Base-by-base conservation (phyloP, 345 rosid genomes). In the Turnera subulata region DNA sequence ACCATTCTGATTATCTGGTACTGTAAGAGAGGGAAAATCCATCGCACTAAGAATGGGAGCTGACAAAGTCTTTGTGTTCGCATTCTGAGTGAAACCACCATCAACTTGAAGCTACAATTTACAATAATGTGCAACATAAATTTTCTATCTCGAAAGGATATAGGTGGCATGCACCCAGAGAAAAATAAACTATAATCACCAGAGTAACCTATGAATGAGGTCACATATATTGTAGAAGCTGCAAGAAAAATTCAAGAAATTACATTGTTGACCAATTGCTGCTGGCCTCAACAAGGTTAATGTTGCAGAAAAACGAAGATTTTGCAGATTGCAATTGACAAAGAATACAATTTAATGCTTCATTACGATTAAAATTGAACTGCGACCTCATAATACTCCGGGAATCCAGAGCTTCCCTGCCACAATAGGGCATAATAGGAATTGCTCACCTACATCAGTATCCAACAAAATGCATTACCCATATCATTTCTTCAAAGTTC, bases 21-120 rank as follows among this genome's bases (percentile, higher is more conserved):
- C 74, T 35, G 80, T 63, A 46, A 93, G 90, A 11, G 90, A 83
- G 26, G 99, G 99, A 70, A 93, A 93, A 73, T 93, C 97, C 81
- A 82, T 50, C 3, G 85, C 75, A 64, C 73, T 80, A 21, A 87
- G 90, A 81, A 72, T 82, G 61, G 99, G 92, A 66, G 87, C 76
- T 37, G 90, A 68, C 57, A 81, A 65, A 26, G 82, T 48, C 81
- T 87, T 93, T 22, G 88, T 65, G 80, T 71, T 85, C 26, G 76
- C 59, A 69, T 76, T 93, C 66, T 83, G 97, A 77, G 63, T 75
- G 75, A 86, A 65, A 63, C 89, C 84, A 58, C 86, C 81, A 68
- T 93, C 99, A 14, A 81, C 95, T 81, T 93, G 97, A 59, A 87
- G 95, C 99, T 93, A 77, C 78, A 80, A 61, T 51, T 12, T 19